These are phyloP conservation scores for Begonia loranthoides DNA, from an alignment of 306 rosid genomes.

Conservation along the genomic window DNA sequence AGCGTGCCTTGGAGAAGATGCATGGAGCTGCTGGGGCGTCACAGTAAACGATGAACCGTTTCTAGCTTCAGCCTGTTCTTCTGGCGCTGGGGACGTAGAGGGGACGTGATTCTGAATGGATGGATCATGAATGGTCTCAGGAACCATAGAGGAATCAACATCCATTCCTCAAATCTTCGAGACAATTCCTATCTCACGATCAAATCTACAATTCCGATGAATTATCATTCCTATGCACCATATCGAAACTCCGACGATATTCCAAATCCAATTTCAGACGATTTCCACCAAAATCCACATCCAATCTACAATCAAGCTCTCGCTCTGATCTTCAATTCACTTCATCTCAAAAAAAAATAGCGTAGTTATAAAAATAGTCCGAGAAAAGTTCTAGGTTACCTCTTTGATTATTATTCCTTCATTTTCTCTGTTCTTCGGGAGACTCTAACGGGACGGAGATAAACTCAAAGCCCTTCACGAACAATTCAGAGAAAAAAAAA, in stretches of 20 bases:
- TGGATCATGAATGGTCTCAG: constrained; percentile 78
- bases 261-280: constrained; percentile 8
- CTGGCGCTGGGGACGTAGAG: constrained; percentile 27
- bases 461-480: no score
- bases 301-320: no score
- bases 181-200: constrained; percentile 46
- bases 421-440: no score
- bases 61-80: constrained; percentile 36
- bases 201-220: constrained; percentile 45
- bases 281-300: background rate
- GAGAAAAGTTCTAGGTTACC: no score
- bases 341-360: no score
- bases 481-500: no score
- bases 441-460: no score
- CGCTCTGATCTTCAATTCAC: no score
- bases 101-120: constrained; percentile 28
- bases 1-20: constrained; percentile 63
- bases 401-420: no score
- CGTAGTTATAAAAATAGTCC: no score
- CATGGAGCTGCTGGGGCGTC: constrained; percentile 24
- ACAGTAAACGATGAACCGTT: constrained; percentile 20
- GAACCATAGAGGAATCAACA: constrained; percentile 76
- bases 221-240: constrained; percentile 40
- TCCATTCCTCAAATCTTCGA: constrained; percentile 64
- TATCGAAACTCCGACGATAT: constrained; percentile 20